Conservation (phyloP, 495 filamentous ascomycete species). For the Neurospora sp. region DNA sequence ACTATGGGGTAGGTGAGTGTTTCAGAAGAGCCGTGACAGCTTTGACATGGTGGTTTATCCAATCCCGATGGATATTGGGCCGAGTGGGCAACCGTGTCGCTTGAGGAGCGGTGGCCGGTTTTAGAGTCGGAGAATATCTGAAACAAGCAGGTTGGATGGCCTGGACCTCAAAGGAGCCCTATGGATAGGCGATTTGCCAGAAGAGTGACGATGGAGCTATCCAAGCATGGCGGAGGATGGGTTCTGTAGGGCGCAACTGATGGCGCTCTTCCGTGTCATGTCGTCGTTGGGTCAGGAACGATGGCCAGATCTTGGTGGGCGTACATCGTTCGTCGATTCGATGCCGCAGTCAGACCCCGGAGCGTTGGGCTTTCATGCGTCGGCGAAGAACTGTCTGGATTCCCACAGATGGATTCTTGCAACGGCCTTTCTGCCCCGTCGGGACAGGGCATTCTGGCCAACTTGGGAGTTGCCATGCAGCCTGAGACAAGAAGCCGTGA, state of each 20-base stretch:
- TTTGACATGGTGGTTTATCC: not conserved
- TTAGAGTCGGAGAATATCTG: not conserved
- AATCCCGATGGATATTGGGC: not conserved
- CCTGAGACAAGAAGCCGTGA: not conserved
- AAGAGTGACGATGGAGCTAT: not conserved
- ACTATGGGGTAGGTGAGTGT: slow-evolving; percentile 5
- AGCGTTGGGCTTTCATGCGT: slow-evolving; percentile 8
- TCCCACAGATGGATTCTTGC: not conserved
- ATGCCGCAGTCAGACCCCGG: not conserved
- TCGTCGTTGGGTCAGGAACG: not conserved
- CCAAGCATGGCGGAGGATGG: not conserved
- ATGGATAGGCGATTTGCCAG: not conserved
- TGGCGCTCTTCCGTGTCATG: not conserved
- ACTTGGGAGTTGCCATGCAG: not conserved
- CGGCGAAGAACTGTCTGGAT: not conserved
- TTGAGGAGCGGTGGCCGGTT: not conserved
- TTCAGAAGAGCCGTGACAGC: slow-evolving; percentile 6
- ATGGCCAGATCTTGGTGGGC: not conserved
- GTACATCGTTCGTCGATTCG: not conserved
- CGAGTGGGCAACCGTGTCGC: not conserved
- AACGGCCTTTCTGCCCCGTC: not conserved
- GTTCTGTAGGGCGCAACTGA: not conserved
- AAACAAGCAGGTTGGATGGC: not conserved
- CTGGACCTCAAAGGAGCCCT: not conserved
- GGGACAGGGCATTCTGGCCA: not conserved